Percentiles rank a stretch among this genome's conserved stretches.
These are phyloP conservation scores for Raddia distichophylla DNA, from an alignment of 176 grass and related monocot species.

Conservation along the genomic window DNA sequence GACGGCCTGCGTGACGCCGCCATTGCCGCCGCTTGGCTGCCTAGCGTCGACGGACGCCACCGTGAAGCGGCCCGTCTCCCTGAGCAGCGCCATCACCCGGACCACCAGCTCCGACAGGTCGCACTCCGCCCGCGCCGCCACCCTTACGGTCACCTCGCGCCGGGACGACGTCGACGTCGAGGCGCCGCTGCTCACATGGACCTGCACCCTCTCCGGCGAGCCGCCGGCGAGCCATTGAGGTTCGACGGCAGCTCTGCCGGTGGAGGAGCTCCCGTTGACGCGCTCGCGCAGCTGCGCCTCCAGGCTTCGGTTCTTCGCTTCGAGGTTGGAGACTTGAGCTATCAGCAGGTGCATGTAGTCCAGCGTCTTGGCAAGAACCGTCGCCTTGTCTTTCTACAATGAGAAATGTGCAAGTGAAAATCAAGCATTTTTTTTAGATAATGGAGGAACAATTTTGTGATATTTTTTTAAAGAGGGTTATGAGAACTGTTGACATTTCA, in stretches of 20 bases:
- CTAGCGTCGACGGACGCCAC: conserved; percentile 38
- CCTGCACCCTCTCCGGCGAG: conserved; percentile 39
- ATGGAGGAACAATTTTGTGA: too few species aligned
- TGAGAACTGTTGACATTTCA: too few species aligned
- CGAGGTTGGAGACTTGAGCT: conserved; percentile 55
- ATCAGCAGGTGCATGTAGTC: conserved; percentile 65
- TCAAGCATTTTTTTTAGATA: not conserved
- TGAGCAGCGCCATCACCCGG: conserved; percentile 46
- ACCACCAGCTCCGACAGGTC: conserved; percentile 52
- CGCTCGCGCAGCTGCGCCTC: conserved; percentile 40
- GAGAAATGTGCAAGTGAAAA: not conserved
- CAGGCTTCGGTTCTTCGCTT: conserved; percentile 62
- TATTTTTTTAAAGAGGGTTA: too few species aligned
- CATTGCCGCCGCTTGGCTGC: not conserved
- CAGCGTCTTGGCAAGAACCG: conserved; percentile 62
- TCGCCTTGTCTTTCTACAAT: conserved; percentile 75
- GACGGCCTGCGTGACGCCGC: conserved; percentile 27
- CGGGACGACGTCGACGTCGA: not conserved
- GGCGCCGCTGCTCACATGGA: conserved; percentile 10
- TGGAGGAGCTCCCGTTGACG: not conserved
- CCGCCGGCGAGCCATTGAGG: not conserved
- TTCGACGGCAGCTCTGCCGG: not conserved
- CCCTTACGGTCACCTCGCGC: conserved; percentile 34
- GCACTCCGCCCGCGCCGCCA: conserved; percentile 32
- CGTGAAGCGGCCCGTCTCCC: conserved; percentile 22